A percentile compares a stretch with the other conserved stretches of the same genome.
These are phyloP conservation scores for Carpinus fangiana DNA, from an alignment of 306 rosid genomes.

Conservation along the genomic window DNA sequence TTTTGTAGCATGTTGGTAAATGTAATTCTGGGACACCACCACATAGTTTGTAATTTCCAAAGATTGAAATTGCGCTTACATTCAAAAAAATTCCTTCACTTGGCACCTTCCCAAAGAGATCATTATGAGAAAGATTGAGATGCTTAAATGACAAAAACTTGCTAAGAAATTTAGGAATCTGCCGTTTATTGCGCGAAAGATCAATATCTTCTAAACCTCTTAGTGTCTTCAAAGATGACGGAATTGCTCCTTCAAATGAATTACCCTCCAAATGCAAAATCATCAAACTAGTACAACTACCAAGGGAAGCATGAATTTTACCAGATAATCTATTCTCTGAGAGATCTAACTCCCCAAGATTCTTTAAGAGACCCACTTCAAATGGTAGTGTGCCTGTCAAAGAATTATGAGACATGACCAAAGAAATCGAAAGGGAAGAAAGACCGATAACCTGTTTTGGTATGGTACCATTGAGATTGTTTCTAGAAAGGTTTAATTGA, in stretches of 20 bases:
- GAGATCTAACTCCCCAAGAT: slow-evolving; percentile 29
- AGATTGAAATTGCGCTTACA: slow-evolving; percentile 22
- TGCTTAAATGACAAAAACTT: slow-evolving; percentile 17
- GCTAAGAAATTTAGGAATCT: slow-evolving; percentile 38
- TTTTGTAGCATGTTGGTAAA: slow-evolving; percentile 27
- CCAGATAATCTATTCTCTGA: slow-evolving; percentile 38
- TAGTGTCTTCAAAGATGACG: slow-evolving; percentile 25
- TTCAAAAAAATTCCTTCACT: slow-evolving; percentile 34
- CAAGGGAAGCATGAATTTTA: slow-evolving; percentile 37
- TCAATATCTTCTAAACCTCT: slow-evolving; percentile 39
- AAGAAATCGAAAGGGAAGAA: slow-evolving; percentile 39
- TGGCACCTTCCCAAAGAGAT: slow-evolving; percentile 40
- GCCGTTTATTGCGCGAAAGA: slow-evolving; percentile 34
- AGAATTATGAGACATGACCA: slow-evolving; percentile 37
- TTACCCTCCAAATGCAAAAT: slow-evolving; percentile 37
- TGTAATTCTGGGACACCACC: slow-evolving; percentile 38
- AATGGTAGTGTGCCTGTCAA: slow-evolving; percentile 34
- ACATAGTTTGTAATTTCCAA: slow-evolving; percentile 37
- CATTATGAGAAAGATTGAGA: slow-evolving; percentile 40
- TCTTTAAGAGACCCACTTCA: slow-evolving; percentile 31
- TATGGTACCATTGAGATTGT: slow-evolving; percentile 41
- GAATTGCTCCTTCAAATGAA: slow-evolving; percentile 36
- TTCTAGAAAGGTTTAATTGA: slow-evolving; percentile 24
- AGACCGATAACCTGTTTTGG: slow-evolving; percentile 36
- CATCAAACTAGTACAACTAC: slow-evolving; percentile 32